phyloP scores from a whole-genome alignment of 176 grass and related monocot species.

The Phoenix roebelenii region DNA sequence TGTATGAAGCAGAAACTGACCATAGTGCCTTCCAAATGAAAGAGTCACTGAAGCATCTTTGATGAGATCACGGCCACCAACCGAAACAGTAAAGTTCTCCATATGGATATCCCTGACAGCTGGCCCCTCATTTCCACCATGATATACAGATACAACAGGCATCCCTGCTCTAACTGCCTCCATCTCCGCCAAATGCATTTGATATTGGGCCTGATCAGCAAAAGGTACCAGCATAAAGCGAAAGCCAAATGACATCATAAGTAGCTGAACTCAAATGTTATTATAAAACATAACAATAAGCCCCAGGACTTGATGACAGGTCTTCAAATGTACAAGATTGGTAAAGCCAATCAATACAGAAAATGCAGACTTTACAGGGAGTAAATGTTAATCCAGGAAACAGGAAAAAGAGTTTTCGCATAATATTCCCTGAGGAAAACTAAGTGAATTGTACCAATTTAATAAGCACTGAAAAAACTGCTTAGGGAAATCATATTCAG shows the following conservation, averaged over 20 bases:
- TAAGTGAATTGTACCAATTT: too few relatives aligned
- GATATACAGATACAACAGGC: conserved; percentile 73
- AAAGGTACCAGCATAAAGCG: background rate
- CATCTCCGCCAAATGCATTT: conserved; percentile 85
- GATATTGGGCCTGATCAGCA: conserved; percentile 63
- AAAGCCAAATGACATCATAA: too few relatives aligned
- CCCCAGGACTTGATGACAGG: too few relatives aligned
- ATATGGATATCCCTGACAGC: conserved; percentile 90
- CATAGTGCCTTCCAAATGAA: conserved; percentile 85
- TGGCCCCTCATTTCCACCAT: conserved; percentile 46
- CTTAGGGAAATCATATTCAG: background rate
- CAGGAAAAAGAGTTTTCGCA: too few relatives aligned
- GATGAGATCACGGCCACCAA: conserved; percentile 93
- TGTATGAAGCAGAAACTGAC: conserved; percentile 29
- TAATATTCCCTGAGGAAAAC: too few relatives aligned
- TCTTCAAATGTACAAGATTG: too few relatives aligned
- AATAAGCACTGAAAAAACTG: background rate
- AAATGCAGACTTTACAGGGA: too few relatives aligned
- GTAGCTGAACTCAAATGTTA: too few relatives aligned
- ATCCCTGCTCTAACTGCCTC: conserved; percentile 81
- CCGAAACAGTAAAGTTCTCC: conserved; percentile 91
- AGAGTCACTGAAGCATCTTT: conserved; percentile 71
- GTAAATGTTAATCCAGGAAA: too few relatives aligned
- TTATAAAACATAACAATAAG: too few relatives aligned
- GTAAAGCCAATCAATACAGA: too few relatives aligned